Evolutionary conservation across 2,329 filamentous ascomycete species (phyloP).

Genomic region (Coniella lustricola): DNA sequence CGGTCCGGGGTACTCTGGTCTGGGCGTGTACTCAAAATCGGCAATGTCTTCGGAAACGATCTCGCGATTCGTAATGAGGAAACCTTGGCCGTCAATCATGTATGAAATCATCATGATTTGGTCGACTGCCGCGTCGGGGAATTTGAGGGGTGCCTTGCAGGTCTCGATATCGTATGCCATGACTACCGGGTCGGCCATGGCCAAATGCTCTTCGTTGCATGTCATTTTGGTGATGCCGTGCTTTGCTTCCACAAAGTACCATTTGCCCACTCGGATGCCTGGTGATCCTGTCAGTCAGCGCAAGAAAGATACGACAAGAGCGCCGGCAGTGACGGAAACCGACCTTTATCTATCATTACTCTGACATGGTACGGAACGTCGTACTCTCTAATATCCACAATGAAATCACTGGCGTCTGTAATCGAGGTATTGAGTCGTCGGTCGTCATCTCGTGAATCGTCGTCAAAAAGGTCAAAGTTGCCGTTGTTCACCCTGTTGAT

Average conservation of each 20-base stretch:
- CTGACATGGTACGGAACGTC: constrained; percentile 98
- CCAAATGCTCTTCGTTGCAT: constrained; percentile 79
- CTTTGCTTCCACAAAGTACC: constrained; percentile 93
- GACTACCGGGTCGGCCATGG: constrained; percentile 91
- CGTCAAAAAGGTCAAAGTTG: constrained; percentile 92
- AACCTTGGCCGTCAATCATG: constrained; percentile 98
- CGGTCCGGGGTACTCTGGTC: constrained; percentile 86
- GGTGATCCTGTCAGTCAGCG: constrained; percentile 20
- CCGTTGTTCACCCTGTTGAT: constrained; percentile 54
- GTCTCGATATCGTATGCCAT: constrained; percentile 99
- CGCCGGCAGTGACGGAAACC: background rate
- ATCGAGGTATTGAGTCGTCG: constrained; percentile 68
- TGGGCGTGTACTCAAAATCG: constrained; percentile 98
- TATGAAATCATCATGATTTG: constrained; percentile 99
- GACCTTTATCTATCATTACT: constrained; percentile 79
- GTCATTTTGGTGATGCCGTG: constrained; percentile 79
- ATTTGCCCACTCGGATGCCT: constrained; percentile 94
- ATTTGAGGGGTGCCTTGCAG: constrained; percentile 90
- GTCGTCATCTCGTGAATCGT: constrained; percentile 73
- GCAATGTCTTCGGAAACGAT: constrained; percentile 96
- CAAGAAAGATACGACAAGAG: background rate
- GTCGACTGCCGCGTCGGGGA: constrained; percentile 88
- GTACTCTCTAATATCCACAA: constrained; percentile 98
- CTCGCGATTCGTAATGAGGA: constrained; percentile 94
- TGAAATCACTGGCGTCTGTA: constrained; percentile 89